These are phyloP conservation scores for Euphorbia peplus DNA, from an alignment of 345 rosid genomes.

Conservation along the genomic window DNA sequence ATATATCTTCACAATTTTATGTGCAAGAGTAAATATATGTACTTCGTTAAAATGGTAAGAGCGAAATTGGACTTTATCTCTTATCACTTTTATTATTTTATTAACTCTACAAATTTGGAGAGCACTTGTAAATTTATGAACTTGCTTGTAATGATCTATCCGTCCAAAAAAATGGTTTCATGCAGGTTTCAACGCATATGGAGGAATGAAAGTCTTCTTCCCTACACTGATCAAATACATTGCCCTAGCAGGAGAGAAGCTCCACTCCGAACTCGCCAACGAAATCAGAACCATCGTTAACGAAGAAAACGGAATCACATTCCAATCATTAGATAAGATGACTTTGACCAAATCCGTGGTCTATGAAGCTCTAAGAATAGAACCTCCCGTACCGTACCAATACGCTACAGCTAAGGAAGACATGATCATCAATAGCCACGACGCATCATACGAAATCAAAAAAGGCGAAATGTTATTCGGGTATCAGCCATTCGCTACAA, in stretches of 20 bases:
- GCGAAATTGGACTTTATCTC: too few species aligned
- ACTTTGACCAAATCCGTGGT: slow-evolving; percentile 44
- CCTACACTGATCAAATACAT: slow-evolving; percentile 45
- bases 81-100: too few species aligned
- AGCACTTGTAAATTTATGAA: too few species aligned
- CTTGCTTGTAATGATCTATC: too few species aligned
- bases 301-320: slow-evolving; percentile 28
- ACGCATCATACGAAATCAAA: slow-evolving; percentile 40
- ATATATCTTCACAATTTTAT: too few species aligned
- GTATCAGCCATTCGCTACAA: slow-evolving; percentile 46
- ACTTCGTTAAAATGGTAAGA: too few species aligned
- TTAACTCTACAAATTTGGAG: too few species aligned
- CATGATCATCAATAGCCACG: slow-evolving; percentile 41
- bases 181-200: slow-evolving; percentile 36
- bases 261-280: slow-evolving; percentile 31
- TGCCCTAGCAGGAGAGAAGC: slow-evolving; percentile 30
- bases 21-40: too few species aligned
- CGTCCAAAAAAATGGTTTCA: too few species aligned
- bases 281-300: slow-evolving; percentile 39
- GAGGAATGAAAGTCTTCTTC: slow-evolving; percentile 32
- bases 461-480: slow-evolving; percentile 54
- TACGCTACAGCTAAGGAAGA: slow-evolving; percentile 43
- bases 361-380: slow-evolving; percentile 40
- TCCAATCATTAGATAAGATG: slow-evolving; percentile 38
- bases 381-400: slow-evolving; percentile 46